Evolutionary conservation across 768 basidiomycete species (phyloP), one percentile per base, ranked within the genome.

Genomic region (Paxillus rubicundulus): DNA sequence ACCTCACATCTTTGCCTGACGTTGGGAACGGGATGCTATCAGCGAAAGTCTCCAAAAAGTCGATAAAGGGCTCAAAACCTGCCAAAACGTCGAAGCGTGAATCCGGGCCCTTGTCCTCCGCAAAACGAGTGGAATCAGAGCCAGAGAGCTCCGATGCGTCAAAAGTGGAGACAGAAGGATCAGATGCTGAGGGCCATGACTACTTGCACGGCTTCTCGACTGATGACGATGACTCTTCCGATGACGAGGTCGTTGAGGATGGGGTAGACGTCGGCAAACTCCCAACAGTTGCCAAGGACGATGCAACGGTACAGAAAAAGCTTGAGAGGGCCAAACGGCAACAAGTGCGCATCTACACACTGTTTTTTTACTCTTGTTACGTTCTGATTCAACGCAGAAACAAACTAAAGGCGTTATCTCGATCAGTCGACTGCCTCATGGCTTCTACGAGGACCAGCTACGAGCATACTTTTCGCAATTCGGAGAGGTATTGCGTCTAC

Each of bases 361-460:
- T n/a, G 17, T 34, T 10, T 14, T 9, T 33, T 40, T n/a, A 14
- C 4, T 8, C 17, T 21, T 3, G 13, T 13, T n/a, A 21, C 32
- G 2, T 3, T 50, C 56, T 52, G 50, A 50, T 20, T 30, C 34
- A 34, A 21, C 37, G 28, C 47, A 56, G 60, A 85, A 84, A 74
- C 76, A 77, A 57, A 84, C 92, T 59, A 81, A 81, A 38, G 97
- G 97, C 21, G 92, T 95, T 0, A 65, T 99, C 18, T 94, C 84
- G 75, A 77, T 99, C 49, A 87, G 94, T 14, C 86, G 94, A 53
- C 80, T 99, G 49, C 97, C 97, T 2, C 94, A 98, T 61, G 97
- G 97, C 18, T 98, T 99, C 73, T 96, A 92, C 71, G 97, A 99
- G 71, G 92, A 91, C 49, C 87, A 98, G 70, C 84, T 98, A 70